Percentiles rank a stretch among this genome's conserved stretches.
phyloP scores from a whole-genome alignment of 1,284 basidiomycete species.

The Cryptococcus neoformans region DNA sequence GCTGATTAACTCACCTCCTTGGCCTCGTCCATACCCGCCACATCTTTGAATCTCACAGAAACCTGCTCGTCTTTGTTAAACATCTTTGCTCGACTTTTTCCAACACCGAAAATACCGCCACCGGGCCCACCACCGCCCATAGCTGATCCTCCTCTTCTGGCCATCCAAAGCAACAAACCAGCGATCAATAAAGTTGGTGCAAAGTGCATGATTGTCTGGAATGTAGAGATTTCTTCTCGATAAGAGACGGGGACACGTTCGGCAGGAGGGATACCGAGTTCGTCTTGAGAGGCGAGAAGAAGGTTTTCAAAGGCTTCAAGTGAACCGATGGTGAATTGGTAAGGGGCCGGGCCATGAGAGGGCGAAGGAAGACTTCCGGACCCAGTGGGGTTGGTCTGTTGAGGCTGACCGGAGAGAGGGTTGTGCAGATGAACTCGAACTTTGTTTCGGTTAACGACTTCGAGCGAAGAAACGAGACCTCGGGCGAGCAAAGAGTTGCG shows the following conservation, averaged over 20 bases:
- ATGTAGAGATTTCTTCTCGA: slow-evolving; percentile 86
- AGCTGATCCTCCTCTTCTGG: slow-evolving; percentile 67
- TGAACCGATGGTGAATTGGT: slow-evolving; percentile 96
- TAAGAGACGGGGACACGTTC: slow-evolving; percentile 97
- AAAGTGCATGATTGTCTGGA: slow-evolving; percentile 82
- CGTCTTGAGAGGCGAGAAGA: slow-evolving; percentile 87
- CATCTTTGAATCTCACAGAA: slow-evolving; percentile 89
- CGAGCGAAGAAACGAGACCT: slow-evolving; percentile 91
- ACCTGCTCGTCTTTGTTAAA: slow-evolving; percentile 98
- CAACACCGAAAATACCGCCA: slow-evolving; percentile 95
- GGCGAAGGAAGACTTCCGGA: slow-evolving; percentile 29
- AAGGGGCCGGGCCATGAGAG: slow-evolving; percentile 53
- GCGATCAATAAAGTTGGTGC: slow-evolving; percentile 90
- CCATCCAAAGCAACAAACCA: slow-evolving; percentile 88
- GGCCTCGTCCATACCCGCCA: slow-evolving; percentile 99
- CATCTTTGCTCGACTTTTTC: slow-evolving; percentile 89
- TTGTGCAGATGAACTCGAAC: slow-evolving; percentile 57
- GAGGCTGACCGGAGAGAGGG: slow-evolving; percentile 25
- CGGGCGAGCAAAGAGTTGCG: slow-evolving; percentile 92
- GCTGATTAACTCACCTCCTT: slow-evolving; percentile 60
- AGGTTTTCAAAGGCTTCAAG: slow-evolving; percentile 96
- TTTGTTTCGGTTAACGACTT: slow-evolving; percentile 86
- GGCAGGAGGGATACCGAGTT: slow-evolving; percentile 84
- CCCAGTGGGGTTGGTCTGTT: slow-evolving; percentile 11
- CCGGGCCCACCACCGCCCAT: slow-evolving; percentile 59